phyloP scores from a whole-genome alignment of 306 rosid genomes.

The Prunus salicina region DNA sequence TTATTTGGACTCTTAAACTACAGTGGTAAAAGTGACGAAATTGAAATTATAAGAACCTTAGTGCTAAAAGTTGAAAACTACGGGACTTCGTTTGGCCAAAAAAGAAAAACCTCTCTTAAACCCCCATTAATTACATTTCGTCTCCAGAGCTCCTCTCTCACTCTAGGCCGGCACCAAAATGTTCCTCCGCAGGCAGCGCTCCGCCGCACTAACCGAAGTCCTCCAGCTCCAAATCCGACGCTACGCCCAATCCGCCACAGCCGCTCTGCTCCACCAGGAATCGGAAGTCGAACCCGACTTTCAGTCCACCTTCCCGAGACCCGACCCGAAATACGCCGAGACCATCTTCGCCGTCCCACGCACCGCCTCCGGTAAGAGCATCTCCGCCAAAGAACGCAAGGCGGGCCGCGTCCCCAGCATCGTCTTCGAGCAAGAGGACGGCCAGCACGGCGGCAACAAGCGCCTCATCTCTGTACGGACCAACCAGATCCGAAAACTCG shows the following conservation, averaged over 20 bases:
- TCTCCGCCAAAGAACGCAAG: constrained; percentile 66
- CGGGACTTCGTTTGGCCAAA: too few relatives aligned
- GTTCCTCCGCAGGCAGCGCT: constrained; percentile 27
- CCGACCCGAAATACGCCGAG: constrained; percentile 74
- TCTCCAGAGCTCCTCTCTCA: too few relatives aligned
- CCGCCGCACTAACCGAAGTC: constrained; percentile 3
- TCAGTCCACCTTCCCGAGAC: constrained; percentile 36
- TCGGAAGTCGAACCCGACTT: constrained; percentile 24
- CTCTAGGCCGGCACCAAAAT: neutral
- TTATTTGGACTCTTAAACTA: too few relatives aligned
- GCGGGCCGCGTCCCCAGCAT: constrained; percentile 86
- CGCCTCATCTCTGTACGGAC: constrained; percentile 81
- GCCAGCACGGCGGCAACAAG: constrained; percentile 87
- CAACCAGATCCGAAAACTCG: constrained; percentile 81
- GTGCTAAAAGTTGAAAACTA: too few relatives aligned
- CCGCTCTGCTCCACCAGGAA: constrained; percentile 23
- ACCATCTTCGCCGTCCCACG: constrained; percentile 74
- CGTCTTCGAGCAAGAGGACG: constrained; percentile 82
- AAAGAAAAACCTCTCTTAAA: too few relatives aligned
- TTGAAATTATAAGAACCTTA: too few relatives aligned
- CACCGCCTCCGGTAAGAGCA: constrained; percentile 57
- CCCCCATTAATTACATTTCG: too few relatives aligned
- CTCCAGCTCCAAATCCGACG: constrained; percentile 43
- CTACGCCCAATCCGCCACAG: constrained; percentile 43
- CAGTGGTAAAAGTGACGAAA: too few relatives aligned